phyloP scores from a whole-genome alignment of 2,329 filamentous ascomycete species.

The Claviceps cyperi region DNA sequence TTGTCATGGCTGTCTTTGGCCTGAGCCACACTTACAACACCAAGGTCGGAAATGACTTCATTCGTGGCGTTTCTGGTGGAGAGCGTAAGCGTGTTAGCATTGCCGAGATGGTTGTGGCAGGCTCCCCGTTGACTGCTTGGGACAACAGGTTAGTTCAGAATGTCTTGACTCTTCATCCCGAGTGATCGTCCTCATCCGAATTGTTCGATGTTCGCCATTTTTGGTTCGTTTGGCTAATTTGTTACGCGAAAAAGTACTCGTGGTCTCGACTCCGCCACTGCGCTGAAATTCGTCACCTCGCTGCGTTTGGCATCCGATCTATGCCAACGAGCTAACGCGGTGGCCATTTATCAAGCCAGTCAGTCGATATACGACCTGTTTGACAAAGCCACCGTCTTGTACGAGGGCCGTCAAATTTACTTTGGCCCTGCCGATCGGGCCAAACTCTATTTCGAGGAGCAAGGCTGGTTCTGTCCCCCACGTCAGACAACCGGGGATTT shows the following conservation, averaged over 20 bases:
- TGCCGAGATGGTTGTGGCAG: constrained; percentile 58
- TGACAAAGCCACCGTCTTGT: constrained; percentile 60
- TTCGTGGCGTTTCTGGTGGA: constrained; percentile 57
- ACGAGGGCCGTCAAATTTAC: constrained; percentile 66
- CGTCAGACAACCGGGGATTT: constrained; percentile 58
- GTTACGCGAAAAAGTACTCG: constrained; percentile 31
- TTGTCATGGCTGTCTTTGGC: constrained; percentile 58
- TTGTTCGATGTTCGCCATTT: background rate
- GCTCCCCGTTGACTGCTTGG: constrained; percentile 45
- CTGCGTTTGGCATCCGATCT: constrained; percentile 52
- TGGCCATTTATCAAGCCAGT: constrained; percentile 60
- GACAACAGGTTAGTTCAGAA: constrained; percentile 40
- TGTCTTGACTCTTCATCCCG: background rate
- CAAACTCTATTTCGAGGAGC: constrained; percentile 49
- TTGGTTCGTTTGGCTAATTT: background rate
- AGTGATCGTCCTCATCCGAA: background rate
- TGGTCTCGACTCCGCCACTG: constrained; percentile 60
- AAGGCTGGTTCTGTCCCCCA: constrained; percentile 53
- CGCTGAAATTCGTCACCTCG: constrained; percentile 56
- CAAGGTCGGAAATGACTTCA: constrained; percentile 59
- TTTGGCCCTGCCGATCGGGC: constrained; percentile 50
- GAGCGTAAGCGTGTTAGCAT: constrained; percentile 72
- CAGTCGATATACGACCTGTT: constrained; percentile 58
- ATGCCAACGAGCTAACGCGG: constrained; percentile 43
- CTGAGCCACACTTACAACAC: constrained; percentile 59